Base-by-base conservation (phyloP, 2,329 filamentous ascomycete species). In the Aspergillus clavatus region DNA sequence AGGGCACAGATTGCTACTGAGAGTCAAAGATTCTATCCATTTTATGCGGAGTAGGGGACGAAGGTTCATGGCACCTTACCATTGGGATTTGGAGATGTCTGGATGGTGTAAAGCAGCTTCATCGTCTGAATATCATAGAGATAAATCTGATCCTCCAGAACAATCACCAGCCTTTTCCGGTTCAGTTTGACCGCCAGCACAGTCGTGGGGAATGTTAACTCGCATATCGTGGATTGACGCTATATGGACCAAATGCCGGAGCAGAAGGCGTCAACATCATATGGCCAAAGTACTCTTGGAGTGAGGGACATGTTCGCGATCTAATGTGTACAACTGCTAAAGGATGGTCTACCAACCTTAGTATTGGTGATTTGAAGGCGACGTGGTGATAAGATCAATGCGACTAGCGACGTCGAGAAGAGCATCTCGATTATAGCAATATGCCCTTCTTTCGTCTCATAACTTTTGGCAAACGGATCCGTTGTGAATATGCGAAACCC, bases 91-190 rank as follows among this genome's bases (percentile, higher is more conserved):
- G 93, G 88, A 3, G 91, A 96, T 5, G 91, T 97, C 47, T 89
- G 83, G 53, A 97, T 95, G 5, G 89, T 95, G 67, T 89, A 86
- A 31, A 97, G 77, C 47, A 97, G 81, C 60, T 87, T 91, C 91
- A 98, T 97, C 65, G 96, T 97, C 70, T 90, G 89, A 55, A 98
- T 97, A 67, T 98, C 93, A 73, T 98, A 98, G 39, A 98, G 79
- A 70, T 97, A 98, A 51, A 97, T 95, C 65, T 95, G 87, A 59
- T 95, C 89, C 66, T 98, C 93, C 45, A 97, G 78, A 11, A 97
- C 84, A 24, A 98, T 90, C 10, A 93, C 89, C 21, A 98, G 79
- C 28, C 93, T 84, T 69, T 96, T 97, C 56, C 93, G 81, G 68
- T 98, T 98, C 60, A 98, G 76, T 54, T 90, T 87, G 47, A 98